Evolutionary conservation across 2,329 filamentous ascomycete species (phyloP).

Genomic region (Capronia coronata): DNA sequence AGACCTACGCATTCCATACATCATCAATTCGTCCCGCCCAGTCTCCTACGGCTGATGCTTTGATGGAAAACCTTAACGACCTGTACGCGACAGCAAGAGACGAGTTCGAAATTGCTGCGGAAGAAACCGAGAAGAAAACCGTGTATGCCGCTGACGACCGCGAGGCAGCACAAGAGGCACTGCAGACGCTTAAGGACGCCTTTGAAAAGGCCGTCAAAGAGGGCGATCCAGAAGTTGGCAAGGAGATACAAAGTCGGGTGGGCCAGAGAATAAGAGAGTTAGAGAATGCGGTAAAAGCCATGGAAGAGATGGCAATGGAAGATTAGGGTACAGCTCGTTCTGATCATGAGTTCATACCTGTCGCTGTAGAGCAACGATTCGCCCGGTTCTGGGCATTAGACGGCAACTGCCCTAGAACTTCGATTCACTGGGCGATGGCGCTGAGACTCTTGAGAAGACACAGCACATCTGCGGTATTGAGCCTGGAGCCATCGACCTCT

Average conservation of each 20-base stretch:
- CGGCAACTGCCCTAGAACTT: too few species aligned
- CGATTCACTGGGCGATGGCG: too few species aligned
- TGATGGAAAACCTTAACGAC: slow-evolving; percentile 29
- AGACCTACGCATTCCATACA: slow-evolving; percentile 16
- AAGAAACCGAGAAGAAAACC: slow-evolving; percentile 46
- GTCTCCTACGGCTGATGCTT: slow-evolving; percentile 26
- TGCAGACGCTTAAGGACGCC: slow-evolving; percentile 44
- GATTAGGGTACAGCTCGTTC: slow-evolving; percentile 30
- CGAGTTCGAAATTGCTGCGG: slow-evolving; percentile 39
- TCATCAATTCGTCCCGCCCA: slow-evolving; percentile 9
- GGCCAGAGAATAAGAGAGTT: slow-evolving; percentile 49
- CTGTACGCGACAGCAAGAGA: slow-evolving; percentile 30
- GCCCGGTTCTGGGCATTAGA: too few species aligned
- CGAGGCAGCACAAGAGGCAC: slow-evolving; percentile 47
- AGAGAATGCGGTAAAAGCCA: slow-evolving; percentile 45
- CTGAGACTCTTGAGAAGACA: too few species aligned
- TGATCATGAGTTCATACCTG: not conserved
- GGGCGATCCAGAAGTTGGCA: slow-evolving; percentile 38
- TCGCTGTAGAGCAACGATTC: not conserved
- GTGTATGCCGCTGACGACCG: slow-evolving; percentile 52
- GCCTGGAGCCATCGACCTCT: too few species aligned
- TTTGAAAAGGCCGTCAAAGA: slow-evolving; percentile 42
- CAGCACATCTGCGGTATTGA: too few species aligned
- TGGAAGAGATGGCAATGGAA: slow-evolving; percentile 48
- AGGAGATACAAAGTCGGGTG: slow-evolving; percentile 47